Evolutionary conservation across 441 rosid species (phyloP).

Genomic region (Erysimum pusillum): DNA sequence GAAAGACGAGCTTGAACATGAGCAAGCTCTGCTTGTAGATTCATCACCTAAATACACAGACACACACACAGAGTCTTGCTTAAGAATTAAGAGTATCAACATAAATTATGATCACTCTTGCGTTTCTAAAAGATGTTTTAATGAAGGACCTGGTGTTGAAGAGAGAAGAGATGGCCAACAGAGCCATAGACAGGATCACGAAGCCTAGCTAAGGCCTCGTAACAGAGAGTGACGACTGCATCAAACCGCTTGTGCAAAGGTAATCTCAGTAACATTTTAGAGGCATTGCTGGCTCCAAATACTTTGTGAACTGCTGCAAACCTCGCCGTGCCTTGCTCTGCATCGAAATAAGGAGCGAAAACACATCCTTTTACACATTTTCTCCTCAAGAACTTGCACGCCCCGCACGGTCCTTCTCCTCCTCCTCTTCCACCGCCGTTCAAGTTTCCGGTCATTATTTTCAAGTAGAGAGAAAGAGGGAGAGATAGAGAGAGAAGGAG

Average conservation of each 20-base stretch:
- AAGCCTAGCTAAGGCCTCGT: conserved; percentile 79
- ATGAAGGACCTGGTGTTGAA: conserved; percentile 72
- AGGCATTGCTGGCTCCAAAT: conserved; percentile 87
- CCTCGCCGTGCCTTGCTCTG: conserved; percentile 76
- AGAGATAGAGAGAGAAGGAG: neutral
- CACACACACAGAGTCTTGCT: conserved; percentile 5
- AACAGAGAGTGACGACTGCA: conserved; percentile 73
- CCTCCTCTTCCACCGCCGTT: conserved; percentile 53
- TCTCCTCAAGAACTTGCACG: conserved; percentile 82
- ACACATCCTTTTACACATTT: conserved; percentile 80
- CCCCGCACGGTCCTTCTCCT: conserved; percentile 80
- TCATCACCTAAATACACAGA: conserved; percentile 59
- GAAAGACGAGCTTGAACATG: conserved; percentile 70
- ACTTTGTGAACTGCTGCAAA: conserved; percentile 90
- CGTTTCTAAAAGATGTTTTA: neutral
- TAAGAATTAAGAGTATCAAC: neutral
- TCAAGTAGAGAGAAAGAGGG: conserved; percentile 20
- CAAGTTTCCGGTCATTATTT: conserved; percentile 47
- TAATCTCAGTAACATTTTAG: conserved; percentile 68
- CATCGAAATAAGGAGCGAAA: conserved; percentile 84
- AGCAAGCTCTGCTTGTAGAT: conserved; percentile 78
- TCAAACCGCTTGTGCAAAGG: conserved; percentile 72
- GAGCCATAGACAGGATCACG: conserved; percentile 85
- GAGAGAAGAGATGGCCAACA: conserved; percentile 72
- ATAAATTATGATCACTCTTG: neutral